Conservation (phyloP, 2,329 filamentous ascomycete species). For the Sporothrix brasiliensis region DNA sequence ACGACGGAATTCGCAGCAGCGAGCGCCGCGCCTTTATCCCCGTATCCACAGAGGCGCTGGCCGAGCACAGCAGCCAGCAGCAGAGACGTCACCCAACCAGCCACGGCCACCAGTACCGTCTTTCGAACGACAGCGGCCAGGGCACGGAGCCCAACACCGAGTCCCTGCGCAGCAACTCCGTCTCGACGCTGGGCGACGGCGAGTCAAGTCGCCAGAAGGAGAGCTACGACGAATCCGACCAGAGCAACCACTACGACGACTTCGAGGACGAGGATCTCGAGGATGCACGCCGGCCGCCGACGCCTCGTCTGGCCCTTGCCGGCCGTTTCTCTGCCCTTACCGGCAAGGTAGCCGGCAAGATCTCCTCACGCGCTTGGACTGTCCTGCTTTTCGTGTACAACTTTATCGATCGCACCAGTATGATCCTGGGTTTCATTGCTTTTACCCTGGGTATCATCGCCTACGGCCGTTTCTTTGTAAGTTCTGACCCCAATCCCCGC, state of each 20-base stretch:
- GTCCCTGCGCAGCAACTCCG: slow-evolving; percentile 66
- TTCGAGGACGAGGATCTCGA: slow-evolving; percentile 45
- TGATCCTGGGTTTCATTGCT: slow-evolving; percentile 75
- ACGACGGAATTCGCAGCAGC: slow-evolving; percentile 37
- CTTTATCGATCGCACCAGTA: slow-evolving; percentile 72
- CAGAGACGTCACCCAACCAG: slow-evolving; percentile 41
- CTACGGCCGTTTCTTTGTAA: slow-evolving; percentile 82
- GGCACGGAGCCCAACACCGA: slow-evolving; percentile 71
- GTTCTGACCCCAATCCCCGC: slow-evolving; percentile 44
- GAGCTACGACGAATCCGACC: slow-evolving; percentile 53
- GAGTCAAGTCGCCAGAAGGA: slow-evolving; percentile 51
- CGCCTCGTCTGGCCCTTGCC: slow-evolving; percentile 46
- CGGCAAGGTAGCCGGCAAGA: slow-evolving; percentile 56
- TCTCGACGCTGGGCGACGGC: slow-evolving; percentile 59
- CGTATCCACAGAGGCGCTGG: slow-evolving; percentile 59
- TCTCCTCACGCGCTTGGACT: slow-evolving; percentile 60
- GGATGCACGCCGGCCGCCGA: slow-evolving; percentile 45
- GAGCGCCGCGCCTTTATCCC: slow-evolving; percentile 66
- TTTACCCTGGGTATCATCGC: slow-evolving; percentile 73
- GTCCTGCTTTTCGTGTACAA: slow-evolving; percentile 64
- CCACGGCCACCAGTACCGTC: slow-evolving; percentile 46
- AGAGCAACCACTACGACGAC: slow-evolving; percentile 48
- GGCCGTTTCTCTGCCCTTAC: slow-evolving; percentile 56
- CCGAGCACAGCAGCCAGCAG: slow-evolving; percentile 48
- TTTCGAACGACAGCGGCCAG: slow-evolving; percentile 73